These are phyloP conservation scores for Annona cherimola DNA, from an alignment of 164 flowering plant species.

Conservation along the genomic window DNA sequence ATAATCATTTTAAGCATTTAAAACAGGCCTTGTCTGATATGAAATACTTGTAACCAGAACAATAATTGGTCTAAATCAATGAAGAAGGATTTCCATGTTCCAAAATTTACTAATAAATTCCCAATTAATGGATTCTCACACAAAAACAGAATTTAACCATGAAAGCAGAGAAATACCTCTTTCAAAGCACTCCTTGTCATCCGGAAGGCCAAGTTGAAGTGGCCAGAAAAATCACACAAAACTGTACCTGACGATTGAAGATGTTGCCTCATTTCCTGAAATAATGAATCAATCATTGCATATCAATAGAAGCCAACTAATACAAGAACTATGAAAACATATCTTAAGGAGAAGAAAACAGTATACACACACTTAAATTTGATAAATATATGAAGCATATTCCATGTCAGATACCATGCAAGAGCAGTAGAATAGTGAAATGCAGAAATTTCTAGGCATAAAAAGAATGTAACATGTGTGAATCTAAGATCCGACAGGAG, in stretches of 20 bases:
- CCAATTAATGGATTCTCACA: not conserved
- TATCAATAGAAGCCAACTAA: not conserved
- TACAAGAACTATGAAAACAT: not conserved
- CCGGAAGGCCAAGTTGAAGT: slow-evolving; percentile 68
- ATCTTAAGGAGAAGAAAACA: not conserved
- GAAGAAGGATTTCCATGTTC: not conserved
- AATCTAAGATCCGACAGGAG: not conserved
- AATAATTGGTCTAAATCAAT: not conserved
- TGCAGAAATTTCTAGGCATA: not conserved
- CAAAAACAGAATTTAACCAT: not conserved
- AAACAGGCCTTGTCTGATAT: not conserved
- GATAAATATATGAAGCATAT: not conserved
- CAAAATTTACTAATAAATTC: not conserved
- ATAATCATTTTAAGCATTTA: not conserved
- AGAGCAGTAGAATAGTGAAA: not conserved
- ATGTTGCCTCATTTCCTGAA: slow-evolving; percentile 57
- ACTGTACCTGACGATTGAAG: slow-evolving; percentile 54
- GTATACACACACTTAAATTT: not conserved
- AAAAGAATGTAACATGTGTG: not conserved
- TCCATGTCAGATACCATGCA: not conserved
- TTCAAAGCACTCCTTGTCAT: slow-evolving; percentile 47
- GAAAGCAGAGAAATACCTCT: slow-evolving; percentile 45
- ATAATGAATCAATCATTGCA: slow-evolving; percentile 6
- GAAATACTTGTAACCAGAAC: not conserved
- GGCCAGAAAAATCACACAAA: slow-evolving; percentile 47